Base-by-base conservation (phyloP, 2,329 filamentous ascomycete genomes). In the Penicillium sp. region DNA sequence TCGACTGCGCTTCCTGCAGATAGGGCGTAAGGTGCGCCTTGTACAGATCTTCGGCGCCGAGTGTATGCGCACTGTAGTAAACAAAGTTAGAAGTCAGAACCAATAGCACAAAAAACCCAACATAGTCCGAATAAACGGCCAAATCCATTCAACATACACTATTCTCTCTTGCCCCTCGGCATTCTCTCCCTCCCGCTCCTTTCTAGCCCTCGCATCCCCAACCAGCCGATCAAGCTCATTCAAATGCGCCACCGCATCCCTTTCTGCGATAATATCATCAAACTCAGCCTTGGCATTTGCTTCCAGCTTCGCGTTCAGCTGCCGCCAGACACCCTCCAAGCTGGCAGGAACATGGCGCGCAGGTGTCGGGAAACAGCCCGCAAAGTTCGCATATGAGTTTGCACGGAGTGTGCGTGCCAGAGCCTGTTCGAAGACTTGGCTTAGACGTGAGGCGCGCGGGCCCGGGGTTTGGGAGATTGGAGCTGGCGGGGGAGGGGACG, bases 301-400 rank as follows among this genome's bases (percentile, higher is more conserved):
- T 56, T 81, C 78, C 45, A 84, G 64, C 57, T 81, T 76, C 44
- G 74, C 73, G 37, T 78, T 77, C 55, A 84, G 73, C 55, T 83
- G 78, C 47, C 75, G 70, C 68, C 80, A 79, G 21, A 84, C 69
- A 4, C 72, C 71, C 58, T 80, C 75, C 50, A 84, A 61, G 37
- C 74, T 75, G 24, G 75, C 75, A 1, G 79, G 76, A 10, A 78
- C 78, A 58, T 81, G 72, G 58, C 72, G 69, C 17, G 80, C 77
- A 2, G 80, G 76, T 0, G 81, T 84, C 0, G 81, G 81, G 56
- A 84, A 84, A 59, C 81, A 84, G 22, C 78, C 70, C 0, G 78
- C 74, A 62, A 84, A 84, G 58, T 82, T 83, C 43, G 72, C 69
- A 62, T 81, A 78, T 9, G 75, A 79, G 64, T 79, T 81, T 45